phyloP scores from a whole-genome alignment of 1,139 yeast genomes.

The Debaryomycetaceae sp. region DNA sequence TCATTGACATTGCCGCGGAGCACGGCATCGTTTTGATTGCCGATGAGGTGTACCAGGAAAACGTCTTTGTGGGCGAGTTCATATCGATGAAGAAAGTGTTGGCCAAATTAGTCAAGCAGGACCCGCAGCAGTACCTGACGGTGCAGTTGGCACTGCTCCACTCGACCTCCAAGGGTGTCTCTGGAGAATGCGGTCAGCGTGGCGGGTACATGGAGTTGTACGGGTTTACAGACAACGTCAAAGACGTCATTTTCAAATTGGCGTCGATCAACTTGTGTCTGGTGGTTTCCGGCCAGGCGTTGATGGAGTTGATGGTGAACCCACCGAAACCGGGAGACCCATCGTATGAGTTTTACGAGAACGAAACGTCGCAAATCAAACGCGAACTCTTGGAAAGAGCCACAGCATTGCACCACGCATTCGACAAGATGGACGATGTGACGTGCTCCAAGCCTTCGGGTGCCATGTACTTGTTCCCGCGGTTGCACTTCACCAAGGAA shows the following conservation, averaged over 20 bases:
- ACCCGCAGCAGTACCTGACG: conserved; percentile 53
- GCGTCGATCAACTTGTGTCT: conserved; percentile 92
- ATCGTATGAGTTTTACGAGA: conserved; percentile 62
- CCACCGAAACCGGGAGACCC: conserved; percentile 80
- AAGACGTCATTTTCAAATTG: conserved; percentile 69
- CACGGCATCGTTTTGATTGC: conserved; percentile 84
- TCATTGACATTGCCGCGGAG: conserved; percentile 76
- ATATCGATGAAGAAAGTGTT: conserved; percentile 67
- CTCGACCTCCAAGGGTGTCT: conserved; percentile 93
- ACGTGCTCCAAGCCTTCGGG: conserved; percentile 88
- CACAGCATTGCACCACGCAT: conserved; percentile 59
- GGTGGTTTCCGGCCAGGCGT: conserved; percentile 89
- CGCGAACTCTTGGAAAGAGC: conserved; percentile 64
- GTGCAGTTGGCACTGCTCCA: conserved; percentile 92
- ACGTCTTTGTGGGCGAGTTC: conserved; percentile 66
- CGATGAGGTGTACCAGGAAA: conserved; percentile 97
- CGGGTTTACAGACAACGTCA: conserved; percentile 70
- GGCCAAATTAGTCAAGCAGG: conserved; percentile 50
- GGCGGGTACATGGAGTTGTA: conserved; percentile 97
- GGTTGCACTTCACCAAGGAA: conserved; percentile 52
- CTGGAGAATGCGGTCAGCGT: conserved; percentile 98
- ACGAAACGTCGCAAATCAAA: conserved; percentile 61
- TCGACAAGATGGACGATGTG: conserved; percentile 72
- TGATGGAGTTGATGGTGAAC: conserved; percentile 87
- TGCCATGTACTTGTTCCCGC: conserved; percentile 96